A percentile compares a stretch with the other conserved stretches of the same genome.
These are phyloP conservation scores for Capsella bursapastoris DNA, from an alignment of 345 rosid genomes.

Conservation along the genomic window DNA sequence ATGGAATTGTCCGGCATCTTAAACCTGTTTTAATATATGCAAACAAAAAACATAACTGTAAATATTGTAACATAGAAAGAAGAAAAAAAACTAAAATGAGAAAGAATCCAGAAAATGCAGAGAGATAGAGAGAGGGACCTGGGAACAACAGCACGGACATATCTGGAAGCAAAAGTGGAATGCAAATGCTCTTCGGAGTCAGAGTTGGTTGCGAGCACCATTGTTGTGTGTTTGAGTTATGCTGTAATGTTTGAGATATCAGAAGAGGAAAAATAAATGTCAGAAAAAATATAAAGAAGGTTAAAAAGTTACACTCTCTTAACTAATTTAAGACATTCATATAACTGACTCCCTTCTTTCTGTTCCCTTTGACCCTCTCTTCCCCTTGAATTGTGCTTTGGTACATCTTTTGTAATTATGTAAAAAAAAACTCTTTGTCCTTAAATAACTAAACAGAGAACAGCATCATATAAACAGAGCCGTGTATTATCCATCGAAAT, in stretches of 20 bases:
- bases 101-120: background rate
- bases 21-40: slow-evolving; percentile 49
- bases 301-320: slow-evolving; percentile 10
- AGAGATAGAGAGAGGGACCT: slow-evolving; percentile 39
- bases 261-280: background rate
- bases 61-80: background rate
- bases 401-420: slow-evolving; percentile 6
- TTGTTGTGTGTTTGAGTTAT: slow-evolving; percentile 26
- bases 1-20: slow-evolving; percentile 65
- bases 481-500: background rate
- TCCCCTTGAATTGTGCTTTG: slow-evolving; percentile 22
- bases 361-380: slow-evolving; percentile 38
- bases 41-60: background rate
- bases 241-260: slow-evolving; percentile 7
- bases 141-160: slow-evolving; percentile 71
- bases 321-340: slow-evolving; percentile 39
- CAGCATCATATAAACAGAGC: slow-evolving; percentile 7
- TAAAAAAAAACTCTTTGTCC: background rate
- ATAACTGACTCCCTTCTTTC: slow-evolving; percentile 29
- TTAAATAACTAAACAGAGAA: background rate
- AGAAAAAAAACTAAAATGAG: background rate
- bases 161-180: slow-evolving; percentile 83
- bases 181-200: slow-evolving; percentile 58
- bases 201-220: slow-evolving; percentile 56
- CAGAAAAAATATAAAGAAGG: slow-evolving; percentile 16